phyloP scores from a whole-genome alignment of 2,329 filamentous ascomycete genomes.

The Ascochyta clinopodiicola region DNA sequence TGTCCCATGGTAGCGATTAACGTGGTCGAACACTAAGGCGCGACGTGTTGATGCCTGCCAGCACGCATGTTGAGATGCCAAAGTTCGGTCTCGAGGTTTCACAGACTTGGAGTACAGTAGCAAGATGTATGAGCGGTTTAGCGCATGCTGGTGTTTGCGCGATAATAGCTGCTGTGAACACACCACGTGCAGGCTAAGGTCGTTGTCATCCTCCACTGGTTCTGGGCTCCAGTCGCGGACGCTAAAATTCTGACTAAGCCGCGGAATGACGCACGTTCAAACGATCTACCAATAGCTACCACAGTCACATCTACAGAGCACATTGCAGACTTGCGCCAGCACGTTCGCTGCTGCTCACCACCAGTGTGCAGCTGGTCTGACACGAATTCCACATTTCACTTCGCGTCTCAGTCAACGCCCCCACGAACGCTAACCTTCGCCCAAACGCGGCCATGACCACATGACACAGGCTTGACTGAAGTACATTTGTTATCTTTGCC shows the following conservation, averaged over 20 bases:
- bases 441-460: slow-evolving; percentile 5
- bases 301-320: not conserved
- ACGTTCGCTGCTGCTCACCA: not conserved
- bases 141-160: slow-evolving; percentile 3
- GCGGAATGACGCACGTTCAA: slow-evolving; percentile 11
- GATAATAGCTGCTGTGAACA: not conserved
- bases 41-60: slow-evolving; percentile 32
- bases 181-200: slow-evolving; percentile 25
- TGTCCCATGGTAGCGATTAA: slow-evolving; percentile 76
- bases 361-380: not conserved
- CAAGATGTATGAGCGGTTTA: not conserved
- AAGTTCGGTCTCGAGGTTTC: not conserved
- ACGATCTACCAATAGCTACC: not conserved
- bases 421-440: not conserved
- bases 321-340: slow-evolving; percentile 2
- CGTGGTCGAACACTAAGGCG: slow-evolving; percentile 26
- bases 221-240: slow-evolving; percentile 5
- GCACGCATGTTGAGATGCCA: slow-evolving; percentile 36
- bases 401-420: not conserved
- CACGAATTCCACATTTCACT: not conserved
- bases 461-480: slow-evolving; percentile 2
- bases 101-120: no score
- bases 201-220: slow-evolving; percentile 26
- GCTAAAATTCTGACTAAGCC: slow-evolving; percentile 14
- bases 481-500: slow-evolving; percentile 2